Evolutionary conservation across 148 eudicot species (phyloP), one percentile per base, ranked within the genome.

Genomic region (Rhododendron henanense): DNA sequence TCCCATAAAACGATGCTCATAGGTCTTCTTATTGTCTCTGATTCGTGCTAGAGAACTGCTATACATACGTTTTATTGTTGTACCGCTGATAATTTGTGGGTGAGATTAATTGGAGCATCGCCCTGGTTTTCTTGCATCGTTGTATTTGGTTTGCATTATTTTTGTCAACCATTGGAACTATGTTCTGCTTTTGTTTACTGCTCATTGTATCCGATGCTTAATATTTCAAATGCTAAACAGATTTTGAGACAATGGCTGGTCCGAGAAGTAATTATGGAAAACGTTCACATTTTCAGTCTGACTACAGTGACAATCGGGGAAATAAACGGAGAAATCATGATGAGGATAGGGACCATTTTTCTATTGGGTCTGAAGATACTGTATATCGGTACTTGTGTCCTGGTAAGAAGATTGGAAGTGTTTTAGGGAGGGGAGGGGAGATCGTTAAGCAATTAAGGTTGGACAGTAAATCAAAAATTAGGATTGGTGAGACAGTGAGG

Each of bases 381-480:
- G 98, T 97, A 21, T 97, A 95, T 84, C 92, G 99, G 19, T 97
- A 95, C 87, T 88, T 97, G 88, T 97, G 98, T 84, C 98, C 96
- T 6, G 96, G 94, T 73, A 91, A 86, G 83, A 95, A 95, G 91
- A 95, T 97, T 86, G 99, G 98, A 81, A 95, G 99, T 84, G 94
- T 97, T 81, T 95, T 97, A 81, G 99, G 99, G 77, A 94, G 96
- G 92, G 99, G 99, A 67, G 99, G 99, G 61, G 99, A 97, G 85
- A 97, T 97, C 85, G 94, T 93, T 78, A 97, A 97, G 88, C 98
- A 97, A 85, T 87, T 97, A 59, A 89, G 99, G 85, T 83, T 74
- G 59, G 99, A 97, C 63, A 95, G 94, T 5, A 95, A 93, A 86
- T 82, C 99, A 16, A 97, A 94, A 87, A 94, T 97, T 84, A 94